A percentile compares a stretch with the other conserved stretches of the same genome.
Conservation (phyloP, 257 asterid genomes). For the Phtheirospermum japonicum region DNA sequence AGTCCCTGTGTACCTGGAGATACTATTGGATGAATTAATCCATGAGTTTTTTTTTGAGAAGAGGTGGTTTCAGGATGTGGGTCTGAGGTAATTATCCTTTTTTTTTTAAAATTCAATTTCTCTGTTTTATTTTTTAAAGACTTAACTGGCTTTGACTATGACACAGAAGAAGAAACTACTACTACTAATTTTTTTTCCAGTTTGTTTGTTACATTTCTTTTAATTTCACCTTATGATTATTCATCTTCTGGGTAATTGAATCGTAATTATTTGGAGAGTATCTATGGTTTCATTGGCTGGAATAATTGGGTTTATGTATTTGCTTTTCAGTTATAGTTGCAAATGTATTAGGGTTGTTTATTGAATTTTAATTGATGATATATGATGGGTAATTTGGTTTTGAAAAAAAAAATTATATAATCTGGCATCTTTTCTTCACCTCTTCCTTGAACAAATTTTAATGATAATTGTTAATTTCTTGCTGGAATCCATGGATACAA, state of each 20-base stretch:
- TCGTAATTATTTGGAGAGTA: constrained; percentile 28
- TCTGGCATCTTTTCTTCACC: too few species aligned
- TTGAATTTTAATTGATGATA: constrained; percentile 17
- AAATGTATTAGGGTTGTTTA: constrained; percentile 16
- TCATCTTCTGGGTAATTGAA: constrained; percentile 32
- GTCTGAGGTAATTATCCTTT: constrained; percentile 65
- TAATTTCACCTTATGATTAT: constrained; percentile 24
- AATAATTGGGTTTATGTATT: constrained; percentile 39
- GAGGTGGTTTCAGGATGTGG: constrained; percentile 81
- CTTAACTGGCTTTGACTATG: constrained; percentile 25
- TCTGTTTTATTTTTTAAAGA: constrained; percentile 12
- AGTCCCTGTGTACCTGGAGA: constrained; percentile 22
- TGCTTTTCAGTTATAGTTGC: constrained; percentile 17
- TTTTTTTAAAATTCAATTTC: constrained; percentile 10
- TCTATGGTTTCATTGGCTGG: constrained; percentile 27
- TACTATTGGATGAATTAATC: constrained; percentile 49
- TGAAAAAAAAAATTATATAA: too few species aligned
- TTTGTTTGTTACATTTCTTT: constrained; percentile 15
- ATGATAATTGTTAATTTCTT: too few species aligned
- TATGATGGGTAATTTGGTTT: too few species aligned
- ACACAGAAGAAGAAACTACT: constrained; percentile 23
- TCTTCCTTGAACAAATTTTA: too few species aligned
- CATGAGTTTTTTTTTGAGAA: constrained; percentile 8
- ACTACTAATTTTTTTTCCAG: too few species aligned
- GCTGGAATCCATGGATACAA: too few species aligned